Base-by-base conservation (phyloP, 139 green algal genomes). In the Picochlorum sp. region DNA sequence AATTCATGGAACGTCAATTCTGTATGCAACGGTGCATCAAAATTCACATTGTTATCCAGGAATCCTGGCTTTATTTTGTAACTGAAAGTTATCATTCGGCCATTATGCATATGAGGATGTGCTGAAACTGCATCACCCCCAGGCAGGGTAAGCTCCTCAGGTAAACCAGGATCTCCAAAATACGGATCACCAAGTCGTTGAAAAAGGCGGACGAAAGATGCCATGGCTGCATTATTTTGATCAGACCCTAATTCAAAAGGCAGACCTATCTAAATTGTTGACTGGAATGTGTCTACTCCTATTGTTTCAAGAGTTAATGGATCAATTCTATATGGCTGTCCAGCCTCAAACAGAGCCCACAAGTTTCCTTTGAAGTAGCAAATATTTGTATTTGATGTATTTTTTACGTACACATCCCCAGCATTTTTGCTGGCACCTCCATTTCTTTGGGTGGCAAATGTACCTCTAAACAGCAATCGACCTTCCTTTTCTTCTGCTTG, bases 321-420 rank as follows among this genome's bases (percentile, higher is more conserved):
- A 57, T 82, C 52, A 24, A 84, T 54, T 28, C 50, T 37, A 59
- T 77, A 65, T 1, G 72, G 72, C 47, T 74, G 68, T n/a, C 54
- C 53, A 30, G 59, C 77, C 54, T 72, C 67, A 45, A 73, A 79
- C 6, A 81, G 24, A 0, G 64, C 61, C 28, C 76, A 61, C 37
- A 83, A 65, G 16, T 55, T 41, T 9, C 50, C 75, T 5, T 65
- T 60, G 65, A 60, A 77, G 41, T 52, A 28, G 26, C 64, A 33
- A 26, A 81, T 43, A n/a, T 65, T 73, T 22, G 70, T 75, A 67
- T 76, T 80, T 33, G 59, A 65, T 9, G 54, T 20, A 44, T 76
- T 75, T 49, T 70, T 74, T 10, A 71, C 32, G 14, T 58, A 50
- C 4, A 83, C 24, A 51, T 79, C 64, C 9, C 74, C 50, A 2